Evolutionary conservation across 257 asterid genomes (phyloP), one percentile per base, ranked within the genome.

Genomic region (Salvia rosmarinus): DNA sequence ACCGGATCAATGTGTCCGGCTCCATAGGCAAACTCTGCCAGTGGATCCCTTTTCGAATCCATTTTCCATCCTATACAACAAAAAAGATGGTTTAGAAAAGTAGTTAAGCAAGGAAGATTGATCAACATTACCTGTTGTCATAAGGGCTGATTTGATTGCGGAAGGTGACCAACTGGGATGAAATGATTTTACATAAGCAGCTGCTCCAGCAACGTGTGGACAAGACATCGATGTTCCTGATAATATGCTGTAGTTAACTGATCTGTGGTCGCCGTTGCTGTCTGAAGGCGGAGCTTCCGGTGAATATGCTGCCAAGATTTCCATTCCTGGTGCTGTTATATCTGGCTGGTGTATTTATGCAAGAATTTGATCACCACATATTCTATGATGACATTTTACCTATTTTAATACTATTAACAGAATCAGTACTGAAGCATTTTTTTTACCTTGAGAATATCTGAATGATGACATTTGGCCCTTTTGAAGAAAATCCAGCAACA

Each of bases 141-240:
- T 78, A 4, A 78, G 82, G n/a, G 82, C 76, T 13, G 82, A 78
- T 68, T 73, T 73, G 51, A 78, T 68, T 2, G 73, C 82, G 1
- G 79, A 78, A 35, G 78, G 75, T 0, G 82, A 78, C 82, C 82
- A 73, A 51, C 73, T 72, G 9, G 82, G 82, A 62, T 73, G 82
- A 1, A 14, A 67, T 32, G 69, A 60, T 73, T 78, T 78, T 8
- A 78, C 64, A 4, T 40, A 73, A 0, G 82, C 82, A 62, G 82
- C 79, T 0, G 75, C 82, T 21, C 82, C 82, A 11, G 79, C 76
- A 10, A 20, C 82, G 17, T 78, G 82, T 3, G 79, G 82, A 37
- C 65, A 68, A 60, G 82, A 54, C 79, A 66, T 78, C 0, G 79
- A 73, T 44, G 82, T 78, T 0, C 82, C 82, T 5, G 82, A 78